A percentile compares a stretch with the other conserved stretches of the same genome.
phyloP scores from a whole-genome alignment of 306 rosid genomes.

The Glycine latifolia region DNA sequence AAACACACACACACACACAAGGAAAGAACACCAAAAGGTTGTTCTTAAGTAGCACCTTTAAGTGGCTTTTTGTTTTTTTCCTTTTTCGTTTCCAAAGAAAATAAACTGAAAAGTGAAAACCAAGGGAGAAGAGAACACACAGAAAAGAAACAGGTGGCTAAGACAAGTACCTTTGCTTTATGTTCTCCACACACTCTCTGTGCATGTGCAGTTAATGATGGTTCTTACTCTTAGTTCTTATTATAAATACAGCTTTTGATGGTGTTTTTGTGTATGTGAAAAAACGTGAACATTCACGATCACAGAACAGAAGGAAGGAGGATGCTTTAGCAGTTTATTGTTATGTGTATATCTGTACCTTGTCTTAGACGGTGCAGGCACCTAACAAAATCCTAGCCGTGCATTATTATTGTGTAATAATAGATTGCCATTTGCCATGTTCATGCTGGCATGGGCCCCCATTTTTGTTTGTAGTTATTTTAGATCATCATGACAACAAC shows the following conservation, averaged over 20 bases:
- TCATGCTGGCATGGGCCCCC: slow-evolving; percentile 38
- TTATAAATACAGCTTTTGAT: background rate
- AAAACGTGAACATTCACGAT: slow-evolving; percentile 30
- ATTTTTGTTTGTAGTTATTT: slow-evolving; percentile 1
- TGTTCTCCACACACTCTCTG: background rate
- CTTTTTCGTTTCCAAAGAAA: background rate
- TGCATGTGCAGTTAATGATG: background rate
- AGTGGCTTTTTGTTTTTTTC: background rate
- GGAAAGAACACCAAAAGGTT: no score
- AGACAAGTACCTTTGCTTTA: slow-evolving; percentile 37
- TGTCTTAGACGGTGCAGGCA: background rate
- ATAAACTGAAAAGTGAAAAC: background rate
- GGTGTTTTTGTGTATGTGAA: background rate
- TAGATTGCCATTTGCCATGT: background rate
- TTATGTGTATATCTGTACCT: slow-evolving; percentile 3
- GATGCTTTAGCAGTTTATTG: slow-evolving; percentile 12
- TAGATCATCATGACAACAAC: no score
- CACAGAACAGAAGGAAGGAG: background rate
- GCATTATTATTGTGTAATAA: background rate
- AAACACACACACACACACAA: no score
- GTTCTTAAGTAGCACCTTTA: no score
- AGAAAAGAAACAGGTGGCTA: slow-evolving; percentile 36
- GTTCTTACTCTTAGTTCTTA: background rate
- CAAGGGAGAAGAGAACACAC: background rate
- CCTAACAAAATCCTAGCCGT: slow-evolving; percentile 42